Evolutionary conservation across 1,284 basidiomycete species (phyloP), one percentile per base, ranked within the genome.

Genomic region (Polyporus tsugae): DNA sequence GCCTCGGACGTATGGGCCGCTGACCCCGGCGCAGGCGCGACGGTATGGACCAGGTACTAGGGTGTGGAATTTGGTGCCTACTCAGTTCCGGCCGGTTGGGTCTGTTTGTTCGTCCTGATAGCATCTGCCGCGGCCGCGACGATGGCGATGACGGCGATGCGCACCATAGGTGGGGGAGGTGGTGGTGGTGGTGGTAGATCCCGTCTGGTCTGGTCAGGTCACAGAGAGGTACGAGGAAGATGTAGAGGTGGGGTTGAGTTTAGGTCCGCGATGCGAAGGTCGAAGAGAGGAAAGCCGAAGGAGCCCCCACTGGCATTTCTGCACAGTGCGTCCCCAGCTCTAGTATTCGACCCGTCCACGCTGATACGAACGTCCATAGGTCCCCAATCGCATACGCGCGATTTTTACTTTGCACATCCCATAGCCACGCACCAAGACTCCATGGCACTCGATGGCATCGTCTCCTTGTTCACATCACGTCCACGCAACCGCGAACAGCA

Each of bases 1-100:
- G 44, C 7, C 7, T 4, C 65, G 53, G 68, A 67, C 63, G 83
- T 71, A 19, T 78, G 73, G 87, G 84, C 75, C 64, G 66, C 66
- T 46, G 70, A 57, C 38, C 33, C 61, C 46, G 61, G 19, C 52
- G 66, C 65, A 39, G 66, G 64, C 41, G 68, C 64, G 63, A 60
- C 66, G 63, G 71, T 72, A 17, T 72, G 68, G 71, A 72, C 71
- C 46, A 60, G 71, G 7, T 68, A 70, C 33, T 72, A 66, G 64
- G 35, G n/a, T 46, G 44, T n/a, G n/a, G 6, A 22, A n/a, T n/a
- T n/a, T n/a, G n/a, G 44, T 46, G 44, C 44, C 41, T 13, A 15
- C 41, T 46, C 22, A 10, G 44, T 10, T 7, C 44, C 10, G n/a
- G n/a, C 9, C 9, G 19, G 25, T 53, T 17, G 52, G 25, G 29